Evolutionary conservation across 106 monocot genomes (phyloP), one percentile per base, ranked within the genome.

Genomic region (Dioscorea alata): DNA sequence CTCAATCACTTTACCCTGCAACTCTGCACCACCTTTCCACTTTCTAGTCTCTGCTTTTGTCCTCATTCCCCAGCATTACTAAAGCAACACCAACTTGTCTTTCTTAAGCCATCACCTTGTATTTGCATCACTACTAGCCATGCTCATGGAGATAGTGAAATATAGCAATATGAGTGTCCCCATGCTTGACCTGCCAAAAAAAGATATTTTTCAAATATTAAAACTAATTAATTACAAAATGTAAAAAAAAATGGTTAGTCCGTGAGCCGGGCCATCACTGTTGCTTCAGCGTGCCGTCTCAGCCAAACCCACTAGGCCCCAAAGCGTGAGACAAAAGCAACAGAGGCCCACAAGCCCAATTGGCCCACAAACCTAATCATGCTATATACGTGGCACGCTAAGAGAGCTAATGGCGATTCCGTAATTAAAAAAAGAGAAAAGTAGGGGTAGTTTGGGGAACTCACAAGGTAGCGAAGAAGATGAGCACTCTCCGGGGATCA

Each of bases 81-180:
- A 28, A 28, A 28, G 28, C 2, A 28, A 28, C 1, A 1, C 28
- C 28, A 28, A 28, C 28, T 28, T 28, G 1, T 28, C 3, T 28
- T 28, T 28, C 3, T 28, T 28, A 16, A 54, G 15, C 19, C 19
- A 16, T 54, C 54, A 18, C 18, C 18, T 8, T 54, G 49, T 61
- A 69, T 71, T 75, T 4, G 50, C 63, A 25, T 33, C 69, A 21
- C 50, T 49, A 18, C 57, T 33, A 77, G 77, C 81, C 71, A 61
- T 71, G 15, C 74, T 77, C 81, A 90, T 87, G 31, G 87, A 87
- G 49, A 94, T 81, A 1, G 94, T 88, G 78, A 90, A 83, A 25
- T 94, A 94, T 4, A 94, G 73, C 58, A 94, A 78, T 53, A 94
- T 76, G 58, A 94, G 71, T 4, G 94, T 90, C 64, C 94, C 94